phyloP scores from a whole-genome alignment of 106 monocot genomes.

The Dioscorea alata region DNA sequence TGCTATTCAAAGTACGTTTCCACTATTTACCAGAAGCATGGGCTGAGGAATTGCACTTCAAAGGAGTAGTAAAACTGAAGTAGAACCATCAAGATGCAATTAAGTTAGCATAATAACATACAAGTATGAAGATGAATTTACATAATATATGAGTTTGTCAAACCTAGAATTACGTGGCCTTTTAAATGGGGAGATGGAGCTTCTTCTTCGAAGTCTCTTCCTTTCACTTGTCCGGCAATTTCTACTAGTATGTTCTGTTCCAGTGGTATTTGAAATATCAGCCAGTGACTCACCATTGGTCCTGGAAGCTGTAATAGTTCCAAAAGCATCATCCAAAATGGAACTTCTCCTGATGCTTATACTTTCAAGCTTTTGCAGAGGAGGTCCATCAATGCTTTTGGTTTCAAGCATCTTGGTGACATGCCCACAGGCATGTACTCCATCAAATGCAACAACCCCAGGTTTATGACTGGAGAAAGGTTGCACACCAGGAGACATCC shows the following conservation, averaged over 20 bases:
- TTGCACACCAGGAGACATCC: neutral
- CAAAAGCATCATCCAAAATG: slow-evolving; percentile 3
- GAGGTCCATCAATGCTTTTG: slow-evolving; percentile 4
- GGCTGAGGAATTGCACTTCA: slow-evolving; percentile 25
- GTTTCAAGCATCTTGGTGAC: neutral
- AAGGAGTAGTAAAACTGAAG: slow-evolving; percentile 69
- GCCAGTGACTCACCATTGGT: slow-evolving; percentile 22
- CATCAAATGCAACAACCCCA: neutral
- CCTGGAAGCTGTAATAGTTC: slow-evolving; percentile 8
- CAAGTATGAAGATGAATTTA: slow-evolving; percentile 7
- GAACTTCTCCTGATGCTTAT: slow-evolving; percentile 1
- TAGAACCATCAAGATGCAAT: slow-evolving; percentile 13
- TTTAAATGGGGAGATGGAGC: slow-evolving; percentile 69
- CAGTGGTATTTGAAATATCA: slow-evolving; percentile 43
- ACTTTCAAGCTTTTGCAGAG: slow-evolving; percentile 7
- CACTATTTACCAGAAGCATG: slow-evolving; percentile 37
- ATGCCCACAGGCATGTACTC: slow-evolving; percentile 5
- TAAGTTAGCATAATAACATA: too few relatives aligned
- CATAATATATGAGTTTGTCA: slow-evolving; percentile 3
- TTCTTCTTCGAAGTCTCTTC: slow-evolving; percentile 36
- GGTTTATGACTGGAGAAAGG: slow-evolving; percentile 4
- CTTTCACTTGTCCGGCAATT: slow-evolving; percentile 25
- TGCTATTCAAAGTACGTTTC: neutral
- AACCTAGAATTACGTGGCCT: slow-evolving; percentile 77
- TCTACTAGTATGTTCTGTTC: slow-evolving; percentile 8